Evolutionary conservation across 495 filamentous ascomycete species (phyloP).

Genomic region (Lasiosphaeria hispida): DNA sequence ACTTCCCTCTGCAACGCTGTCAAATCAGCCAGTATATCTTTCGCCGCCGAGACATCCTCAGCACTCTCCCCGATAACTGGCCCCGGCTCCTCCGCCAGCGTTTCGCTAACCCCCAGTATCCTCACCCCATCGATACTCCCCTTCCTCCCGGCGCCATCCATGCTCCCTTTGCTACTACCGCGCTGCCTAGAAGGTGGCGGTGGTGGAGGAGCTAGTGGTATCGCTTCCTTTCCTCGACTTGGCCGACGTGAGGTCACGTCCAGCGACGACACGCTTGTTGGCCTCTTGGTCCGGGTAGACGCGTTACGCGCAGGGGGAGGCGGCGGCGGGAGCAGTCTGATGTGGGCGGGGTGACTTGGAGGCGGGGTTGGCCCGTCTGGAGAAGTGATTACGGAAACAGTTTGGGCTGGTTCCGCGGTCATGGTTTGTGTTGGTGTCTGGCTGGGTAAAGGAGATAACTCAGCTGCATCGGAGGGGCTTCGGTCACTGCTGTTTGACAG

Average conservation of each 20-base stretch:
- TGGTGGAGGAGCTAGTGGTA: slow-evolving; percentile 40
- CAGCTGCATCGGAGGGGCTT: slow-evolving; percentile 13
- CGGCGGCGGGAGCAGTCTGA: slow-evolving; percentile 41
- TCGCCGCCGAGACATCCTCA: slow-evolving; percentile 24
- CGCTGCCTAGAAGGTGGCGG: slow-evolving; percentile 60
- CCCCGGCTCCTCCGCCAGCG: slow-evolving; percentile 20
- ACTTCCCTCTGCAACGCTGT: slow-evolving; percentile 68
- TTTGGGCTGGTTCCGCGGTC: background rate
- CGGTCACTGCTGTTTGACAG: slow-evolving; percentile 11
- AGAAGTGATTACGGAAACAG: background rate
- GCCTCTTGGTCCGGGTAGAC: slow-evolving; percentile 37
- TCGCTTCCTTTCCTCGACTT: slow-evolving; percentile 25
- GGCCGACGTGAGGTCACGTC: slow-evolving; percentile 32
- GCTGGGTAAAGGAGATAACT: background rate
- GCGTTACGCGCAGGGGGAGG: slow-evolving; percentile 43
- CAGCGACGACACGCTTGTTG: slow-evolving; percentile 31
- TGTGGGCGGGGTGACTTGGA: background rate
- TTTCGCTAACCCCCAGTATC: slow-evolving; percentile 1
- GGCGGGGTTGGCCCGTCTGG: background rate
- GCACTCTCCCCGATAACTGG: background rate
- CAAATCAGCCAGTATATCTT: slow-evolving; percentile 66
- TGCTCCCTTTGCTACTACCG: slow-evolving; percentile 52
- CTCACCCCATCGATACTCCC: slow-evolving; percentile 16
- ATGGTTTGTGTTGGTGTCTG: background rate
- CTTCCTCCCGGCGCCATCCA: slow-evolving; percentile 29